Base-by-base conservation (phyloP, 2,329 filamentous ascomycete genomes). In the Colletotrichum aenigma region DNA sequence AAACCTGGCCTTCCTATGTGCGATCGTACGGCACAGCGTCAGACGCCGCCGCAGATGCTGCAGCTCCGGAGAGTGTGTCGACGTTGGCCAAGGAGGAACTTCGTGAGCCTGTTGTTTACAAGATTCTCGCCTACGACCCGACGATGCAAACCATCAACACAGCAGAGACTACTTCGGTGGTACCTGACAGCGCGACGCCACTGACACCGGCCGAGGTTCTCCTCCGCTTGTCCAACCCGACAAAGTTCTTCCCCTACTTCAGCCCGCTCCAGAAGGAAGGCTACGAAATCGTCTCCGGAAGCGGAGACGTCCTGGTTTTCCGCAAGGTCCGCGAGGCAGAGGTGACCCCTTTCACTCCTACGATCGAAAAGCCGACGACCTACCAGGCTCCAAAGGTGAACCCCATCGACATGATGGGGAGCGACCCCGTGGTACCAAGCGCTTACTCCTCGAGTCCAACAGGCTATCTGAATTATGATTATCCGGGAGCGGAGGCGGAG, bases 231-330 rank as follows among this genome's bases (percentile, higher is more conserved):
- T 89, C 91, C 0, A 89, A 93, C 76, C 92, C 93, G 0, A 87
- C 89, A 66, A 91, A 91, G 77, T 95, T 94, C 83, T 87, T 94
- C 15, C 88, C 92, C 6, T 88, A 94, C 78, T 92, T 95, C 73
- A 85, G 86, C 5, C 82, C 87, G 2, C 86, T 94, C 3, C 88
- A 92, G 75, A 85, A 86, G 0, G 87, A 93, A 71, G 93, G 93
- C 0, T 95, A 92, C 77, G 92, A 94, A 78, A 91, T 94, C 52
- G 88, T 93, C 2, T 91, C 92, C 3, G 93, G 92, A 2, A 87
- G 87, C 64, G 89, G 89, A 7, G 89, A 94, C 77, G 86, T 94
- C 6, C 86, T 95, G 30, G 88, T 95, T 6, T 93, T 94, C 80
- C 91, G 91, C 77, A 93, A 93, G 82, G 88, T 91, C 6, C 86